Conservation (phyloP, 179 eudicot genomes). For the Carnegiea gigantea region DNA sequence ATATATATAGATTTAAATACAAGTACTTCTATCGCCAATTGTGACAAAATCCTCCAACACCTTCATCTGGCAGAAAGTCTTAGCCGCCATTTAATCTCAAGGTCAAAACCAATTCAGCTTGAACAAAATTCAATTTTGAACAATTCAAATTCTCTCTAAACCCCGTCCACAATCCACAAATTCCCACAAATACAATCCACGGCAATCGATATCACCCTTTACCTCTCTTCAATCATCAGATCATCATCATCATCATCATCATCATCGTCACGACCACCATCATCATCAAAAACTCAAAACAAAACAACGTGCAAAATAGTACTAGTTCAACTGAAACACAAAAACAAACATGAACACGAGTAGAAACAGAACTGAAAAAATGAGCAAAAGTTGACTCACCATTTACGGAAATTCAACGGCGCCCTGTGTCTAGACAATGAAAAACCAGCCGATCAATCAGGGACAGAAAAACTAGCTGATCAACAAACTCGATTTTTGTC, state of each 20-base stretch:
- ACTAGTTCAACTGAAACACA: no score
- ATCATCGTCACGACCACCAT: background rate
- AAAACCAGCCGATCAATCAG: background rate
- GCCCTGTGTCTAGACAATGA: conserved; percentile 2
- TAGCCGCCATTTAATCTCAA: conserved; percentile 9
- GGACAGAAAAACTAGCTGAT: background rate
- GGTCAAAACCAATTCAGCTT: conserved; percentile 21
- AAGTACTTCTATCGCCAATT: background rate
- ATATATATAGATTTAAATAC: background rate
- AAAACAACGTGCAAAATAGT: background rate
- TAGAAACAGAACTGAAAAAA: background rate
- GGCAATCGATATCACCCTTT: background rate
- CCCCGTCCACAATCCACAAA: background rate
- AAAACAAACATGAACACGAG: background rate
- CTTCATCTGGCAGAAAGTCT: conserved; percentile 16
- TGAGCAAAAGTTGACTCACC: conserved; percentile 27
- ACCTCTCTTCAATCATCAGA: conserved; percentile 2
- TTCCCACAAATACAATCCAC: background rate
- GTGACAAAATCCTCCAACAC: background rate
- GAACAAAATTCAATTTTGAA: background rate
- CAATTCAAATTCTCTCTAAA: background rate
- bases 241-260: conserved; percentile 20
- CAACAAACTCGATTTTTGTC: background rate
- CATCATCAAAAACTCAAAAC: background rate
- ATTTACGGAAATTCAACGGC: conserved; percentile 32